Conservation (phyloP, 2,329 filamentous ascomycete species). For the Phoma sp. region DNA sequence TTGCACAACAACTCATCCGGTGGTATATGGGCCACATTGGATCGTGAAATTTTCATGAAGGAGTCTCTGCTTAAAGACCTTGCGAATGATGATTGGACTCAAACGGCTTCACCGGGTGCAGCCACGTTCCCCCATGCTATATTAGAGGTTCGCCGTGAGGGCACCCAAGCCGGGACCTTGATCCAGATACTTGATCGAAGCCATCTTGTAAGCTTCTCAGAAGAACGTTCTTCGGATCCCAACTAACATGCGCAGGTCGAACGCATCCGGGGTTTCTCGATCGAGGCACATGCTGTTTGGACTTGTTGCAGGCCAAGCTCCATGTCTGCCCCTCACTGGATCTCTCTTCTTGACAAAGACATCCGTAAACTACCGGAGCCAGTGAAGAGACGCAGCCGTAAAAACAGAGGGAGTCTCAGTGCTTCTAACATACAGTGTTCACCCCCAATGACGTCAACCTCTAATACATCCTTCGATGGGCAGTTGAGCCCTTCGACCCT, state of each 20-base stretch:
- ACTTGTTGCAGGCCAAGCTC: constrained; percentile 52
- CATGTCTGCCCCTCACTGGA: constrained; percentile 52
- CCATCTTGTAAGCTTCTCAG: constrained; percentile 49
- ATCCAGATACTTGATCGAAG: constrained; percentile 54
- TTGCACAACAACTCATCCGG: constrained; percentile 52
- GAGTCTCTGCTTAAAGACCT: constrained; percentile 35
- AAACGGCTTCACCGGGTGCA: constrained; percentile 30
- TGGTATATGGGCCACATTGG: constrained; percentile 56
- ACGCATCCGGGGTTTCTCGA: constrained; percentile 59
- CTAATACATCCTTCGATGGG: constrained; percentile 47
- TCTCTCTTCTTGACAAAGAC: constrained; percentile 54
- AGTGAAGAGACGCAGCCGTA: constrained; percentile 36
- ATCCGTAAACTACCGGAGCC: constrained; percentile 59
- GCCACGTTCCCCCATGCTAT: constrained; percentile 58
- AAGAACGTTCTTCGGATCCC: constrained; percentile 5
- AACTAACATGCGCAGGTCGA: constrained; percentile 49
- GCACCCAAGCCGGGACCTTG: constrained; percentile 46
- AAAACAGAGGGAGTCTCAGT: constrained; percentile 28
- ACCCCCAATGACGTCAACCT: constrained; percentile 45
- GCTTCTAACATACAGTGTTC: constrained; percentile 33
- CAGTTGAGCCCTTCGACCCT: constrained; percentile 38
- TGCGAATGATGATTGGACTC: constrained; percentile 39
- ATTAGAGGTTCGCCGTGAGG: constrained; percentile 58
- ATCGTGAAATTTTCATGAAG: constrained; percentile 54
- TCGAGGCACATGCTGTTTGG: constrained; percentile 61